These are phyloP conservation scores for Paramecium tetraurelia DNA, from an alignment of 73 alveolate genomes.

Conservation along the genomic window DNA sequence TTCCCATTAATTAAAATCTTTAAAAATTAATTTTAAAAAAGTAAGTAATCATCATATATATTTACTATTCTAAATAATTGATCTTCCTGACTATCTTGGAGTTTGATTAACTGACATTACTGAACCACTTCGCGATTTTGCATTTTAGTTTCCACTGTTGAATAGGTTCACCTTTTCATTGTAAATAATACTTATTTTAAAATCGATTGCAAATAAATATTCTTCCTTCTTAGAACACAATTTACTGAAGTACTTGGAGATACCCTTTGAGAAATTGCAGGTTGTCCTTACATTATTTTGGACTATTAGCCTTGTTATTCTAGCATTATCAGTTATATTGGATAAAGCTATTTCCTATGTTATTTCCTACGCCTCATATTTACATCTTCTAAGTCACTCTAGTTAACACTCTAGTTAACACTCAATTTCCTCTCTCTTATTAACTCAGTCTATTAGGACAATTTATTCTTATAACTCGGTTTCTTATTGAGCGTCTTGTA, in stretches of 20 bases:
- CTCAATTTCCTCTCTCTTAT: neutral
- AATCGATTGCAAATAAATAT: neutral
- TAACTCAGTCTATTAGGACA: neutral
- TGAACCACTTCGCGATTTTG: neutral
- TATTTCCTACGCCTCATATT: neutral
- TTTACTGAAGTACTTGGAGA: neutral
- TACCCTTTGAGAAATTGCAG: neutral
- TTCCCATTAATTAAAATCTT: slow-evolving; percentile 27
- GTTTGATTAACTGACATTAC: neutral
- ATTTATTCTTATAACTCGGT: neutral
- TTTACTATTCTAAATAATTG: neutral
- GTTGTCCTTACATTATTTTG: neutral
- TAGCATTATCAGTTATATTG: neutral
- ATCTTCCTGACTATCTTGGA: neutral
- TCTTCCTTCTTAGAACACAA: neutral
- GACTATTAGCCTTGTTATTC: neutral
- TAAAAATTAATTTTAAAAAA: neutral
- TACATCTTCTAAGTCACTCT: neutral
- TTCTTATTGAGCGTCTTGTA: neutral
- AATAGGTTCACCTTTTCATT: neutral
- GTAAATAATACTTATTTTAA: neutral
- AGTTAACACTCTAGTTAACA: neutral
- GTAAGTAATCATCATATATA: neutral
- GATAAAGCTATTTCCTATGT: neutral
- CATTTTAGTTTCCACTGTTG: neutral